These are phyloP conservation scores for Apiospora marii DNA, from an alignment of 2,329 filamentous ascomycete species.

Conservation along the genomic window DNA sequence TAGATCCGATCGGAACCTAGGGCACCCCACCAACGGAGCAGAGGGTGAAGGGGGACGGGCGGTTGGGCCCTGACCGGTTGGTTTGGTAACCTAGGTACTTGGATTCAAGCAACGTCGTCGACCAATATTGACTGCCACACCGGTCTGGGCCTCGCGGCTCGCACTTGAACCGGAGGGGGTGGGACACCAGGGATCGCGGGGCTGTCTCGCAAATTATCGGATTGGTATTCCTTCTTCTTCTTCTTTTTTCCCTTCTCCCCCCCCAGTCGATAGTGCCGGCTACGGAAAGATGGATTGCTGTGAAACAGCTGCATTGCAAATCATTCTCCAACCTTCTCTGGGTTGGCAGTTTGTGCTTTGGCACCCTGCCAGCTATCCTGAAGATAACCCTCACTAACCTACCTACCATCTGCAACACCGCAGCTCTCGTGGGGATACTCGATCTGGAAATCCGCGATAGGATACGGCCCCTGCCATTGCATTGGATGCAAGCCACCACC, in stretches of 20 bases:
- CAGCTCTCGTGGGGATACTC: neutral
- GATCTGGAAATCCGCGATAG: constrained; percentile 15
- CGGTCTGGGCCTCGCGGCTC: neutral
- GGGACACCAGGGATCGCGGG: neutral
- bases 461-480: constrained; percentile 7
- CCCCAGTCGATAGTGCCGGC: neutral
- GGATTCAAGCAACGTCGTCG: neutral
- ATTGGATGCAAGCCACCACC: constrained; percentile 8
- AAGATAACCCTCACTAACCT: neutral
- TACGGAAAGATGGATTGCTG: neutral
- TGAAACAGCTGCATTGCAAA: neutral
- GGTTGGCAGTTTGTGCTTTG: neutral
- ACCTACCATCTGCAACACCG: neutral
- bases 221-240: neutral
- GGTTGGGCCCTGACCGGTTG: constrained; percentile 5
- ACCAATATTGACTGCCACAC: neutral
- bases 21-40: neutral
- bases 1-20: constrained; percentile 4
- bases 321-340: neutral
- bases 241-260: neutral
- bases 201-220: constrained; percentile 3
- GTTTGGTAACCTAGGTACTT: neutral
- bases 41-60: neutral
- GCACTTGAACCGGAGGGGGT: constrained; percentile 5
- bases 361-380: neutral